These are phyloP conservation scores for Volvox reticuliferus DNA, from an alignment of 139 green algal genomes.

Conservation along the genomic window DNA sequence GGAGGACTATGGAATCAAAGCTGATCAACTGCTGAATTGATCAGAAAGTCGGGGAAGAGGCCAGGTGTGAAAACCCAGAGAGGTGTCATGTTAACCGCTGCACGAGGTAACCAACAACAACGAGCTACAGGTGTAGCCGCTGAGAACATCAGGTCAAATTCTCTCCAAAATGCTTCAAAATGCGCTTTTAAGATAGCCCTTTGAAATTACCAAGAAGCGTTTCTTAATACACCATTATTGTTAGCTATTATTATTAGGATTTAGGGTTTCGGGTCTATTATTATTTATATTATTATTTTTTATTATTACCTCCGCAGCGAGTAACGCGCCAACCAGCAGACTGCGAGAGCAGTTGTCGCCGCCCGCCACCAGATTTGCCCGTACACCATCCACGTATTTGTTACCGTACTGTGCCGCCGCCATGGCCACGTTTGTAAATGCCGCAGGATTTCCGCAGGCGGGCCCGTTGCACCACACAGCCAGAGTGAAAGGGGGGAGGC, in stretches of 20 bases:
- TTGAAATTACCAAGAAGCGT: neutral
- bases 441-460: conserved; percentile 57
- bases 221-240: neutral
- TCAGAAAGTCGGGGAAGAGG: neutral
- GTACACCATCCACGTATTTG: conserved; percentile 66
- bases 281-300: too few relatives aligned
- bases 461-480: conserved; percentile 56
- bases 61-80: too few relatives aligned
- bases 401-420: conserved; percentile 33
- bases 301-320: conserved; percentile 34
- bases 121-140: too few relatives aligned
- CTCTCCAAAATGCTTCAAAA: neutral
- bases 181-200: neutral
- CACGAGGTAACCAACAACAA: too few relatives aligned
- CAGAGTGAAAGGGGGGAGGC: conserved; percentile 48
- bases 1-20: neutral
- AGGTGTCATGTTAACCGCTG: too few relatives aligned
- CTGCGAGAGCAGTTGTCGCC: conserved; percentile 70
- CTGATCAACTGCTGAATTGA: neutral
- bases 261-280: too few relatives aligned
- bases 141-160: too few relatives aligned
- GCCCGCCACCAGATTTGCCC: conserved; percentile 68
- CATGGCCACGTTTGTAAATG: conserved; percentile 58
- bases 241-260: neutral
- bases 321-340: conserved; percentile 64